A percentile compares a stretch with the other conserved stretches of the same genome.
Conservation (phyloP, 108 stramenopile genomes). For the Skeletonema costatum region DNA sequence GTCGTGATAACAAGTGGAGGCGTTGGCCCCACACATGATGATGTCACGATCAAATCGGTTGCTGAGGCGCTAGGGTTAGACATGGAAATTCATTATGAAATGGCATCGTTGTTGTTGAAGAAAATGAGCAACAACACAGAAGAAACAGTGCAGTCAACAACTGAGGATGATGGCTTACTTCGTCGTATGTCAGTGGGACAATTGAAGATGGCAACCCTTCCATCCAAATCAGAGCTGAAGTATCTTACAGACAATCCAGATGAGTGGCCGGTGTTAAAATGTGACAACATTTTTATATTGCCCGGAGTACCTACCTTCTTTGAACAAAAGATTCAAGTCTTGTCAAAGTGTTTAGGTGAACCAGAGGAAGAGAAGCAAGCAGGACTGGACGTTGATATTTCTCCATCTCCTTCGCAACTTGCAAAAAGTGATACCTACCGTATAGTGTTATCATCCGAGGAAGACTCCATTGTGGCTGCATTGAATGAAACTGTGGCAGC, state of each 20-base stretch:
- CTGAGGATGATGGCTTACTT: constrained; percentile 17
- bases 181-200: constrained; percentile 78
- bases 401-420: constrained; percentile 29
- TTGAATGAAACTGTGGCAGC: constrained; percentile 69
- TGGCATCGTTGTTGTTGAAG: constrained; percentile 76
- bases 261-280: constrained; percentile 88
- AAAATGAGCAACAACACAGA: constrained; percentile 36
- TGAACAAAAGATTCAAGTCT: constrained; percentile 76
- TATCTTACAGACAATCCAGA: constrained; percentile 61
- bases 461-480: constrained; percentile 67
- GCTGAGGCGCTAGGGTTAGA: constrained; percentile 72
- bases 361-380: not conserved
- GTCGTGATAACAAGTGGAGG: constrained; percentile 95
- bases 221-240: constrained; percentile 58
- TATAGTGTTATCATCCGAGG: constrained; percentile 70
- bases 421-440: constrained; percentile 67
- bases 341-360: constrained; percentile 62
- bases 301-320: constrained; percentile 95
- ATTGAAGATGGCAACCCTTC: constrained; percentile 85
- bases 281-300: constrained; percentile 92
- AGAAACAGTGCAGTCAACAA: constrained; percentile 36
- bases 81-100: constrained; percentile 82
- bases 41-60: constrained; percentile 94
- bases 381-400: constrained; percentile 11
- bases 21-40: constrained; percentile 96